Conservation (phyloP, 2,329 filamentous ascomycete species). For the Aureobasidium mangrovei region DNA sequence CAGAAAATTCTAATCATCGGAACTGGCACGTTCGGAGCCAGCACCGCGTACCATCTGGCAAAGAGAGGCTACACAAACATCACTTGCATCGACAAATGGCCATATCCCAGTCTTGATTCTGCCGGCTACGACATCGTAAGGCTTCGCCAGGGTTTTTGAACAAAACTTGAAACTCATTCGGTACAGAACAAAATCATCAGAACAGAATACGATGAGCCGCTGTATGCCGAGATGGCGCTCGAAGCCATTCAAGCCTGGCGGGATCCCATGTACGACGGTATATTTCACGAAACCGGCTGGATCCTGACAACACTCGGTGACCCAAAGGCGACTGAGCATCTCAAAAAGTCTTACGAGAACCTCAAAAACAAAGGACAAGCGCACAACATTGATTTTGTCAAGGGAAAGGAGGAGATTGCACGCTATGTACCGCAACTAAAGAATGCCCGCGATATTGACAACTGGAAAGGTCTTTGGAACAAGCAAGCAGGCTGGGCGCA, state of each 20-base stretch:
- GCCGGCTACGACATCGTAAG: slow-evolving; percentile 12
- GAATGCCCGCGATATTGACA: slow-evolving; percentile 42
- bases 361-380: slow-evolving; percentile 38
- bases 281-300: slow-evolving; percentile 39
- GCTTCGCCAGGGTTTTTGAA: too few species aligned
- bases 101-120: slow-evolving; percentile 4
- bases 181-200: slow-evolving; percentile 18
- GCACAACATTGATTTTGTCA: slow-evolving; percentile 25
- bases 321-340: slow-evolving; percentile 14
- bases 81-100: slow-evolving; percentile 14
- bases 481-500: slow-evolving; percentile 44
- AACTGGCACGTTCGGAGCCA: slow-evolving; percentile 26
- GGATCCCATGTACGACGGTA: slow-evolving; percentile 14
- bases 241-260: slow-evolving; percentile 18
- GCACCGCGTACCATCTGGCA: slow-evolving; percentile 12
- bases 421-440: slow-evolving; percentile 27
- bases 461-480: slow-evolving; percentile 44
- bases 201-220: slow-evolving; percentile 18
- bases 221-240: slow-evolving; percentile 18
- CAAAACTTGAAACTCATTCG: neutral
- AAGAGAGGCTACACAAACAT: slow-evolving; percentile 13
- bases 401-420: slow-evolving; percentile 26
- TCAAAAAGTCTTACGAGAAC: slow-evolving; percentile 20
- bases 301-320: slow-evolving; percentile 17
- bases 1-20: slow-evolving; percentile 48